Base-by-base conservation (phyloP, 2,329 filamentous ascomycete species). In the Zasmidium cellare region DNA sequence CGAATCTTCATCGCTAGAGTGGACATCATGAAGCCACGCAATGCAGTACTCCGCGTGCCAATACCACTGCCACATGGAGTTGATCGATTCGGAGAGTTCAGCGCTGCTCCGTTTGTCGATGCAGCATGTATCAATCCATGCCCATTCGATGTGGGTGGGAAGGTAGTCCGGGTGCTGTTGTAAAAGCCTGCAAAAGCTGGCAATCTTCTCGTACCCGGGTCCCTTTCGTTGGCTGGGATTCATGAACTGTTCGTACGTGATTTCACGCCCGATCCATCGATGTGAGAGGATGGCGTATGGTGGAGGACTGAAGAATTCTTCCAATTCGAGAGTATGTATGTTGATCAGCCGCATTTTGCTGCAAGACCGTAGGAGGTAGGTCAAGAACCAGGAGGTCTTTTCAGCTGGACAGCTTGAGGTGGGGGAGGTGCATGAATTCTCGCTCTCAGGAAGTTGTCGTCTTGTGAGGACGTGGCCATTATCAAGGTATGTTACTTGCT, bases 41-140 rank as follows among this genome's bases (percentile, higher is more conserved):
- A 56, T 18, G 53, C 53, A 56, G 53, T 25, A 31, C 18, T 9
- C 22, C 3, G 53, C 53, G 14, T 56, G 11, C 24, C 47, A 18
- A 20, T 56, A 56, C 28, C 38, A 56, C 14, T n/a, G n/a, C 50
- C 51, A 63, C 62, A 62, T 63, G 3, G 59, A 59, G 35, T 61
- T 63, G 46, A 63, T 56, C 9, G 60, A 53, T 63, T 62, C 60
- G 7, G 44, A 45, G 9, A 65, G 28, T 46, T 62, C 63, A 14
- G 54, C 56, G 19, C 49, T 59, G 46, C 51, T 62, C 6, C 41
- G 24, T 20, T 62, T 59, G 41, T 65, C 56, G 16, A 65, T 65
- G 48, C 61, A 62, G 25, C 56, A 59, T 14, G 63, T 64, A 38
- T 65, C 61, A 16, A 65, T 51, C 63, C 63, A 65, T 19, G 46